phyloP scores from a whole-genome alignment of 2,329 filamentous ascomycete species.

The Hymenoscyphus occultus region DNA sequence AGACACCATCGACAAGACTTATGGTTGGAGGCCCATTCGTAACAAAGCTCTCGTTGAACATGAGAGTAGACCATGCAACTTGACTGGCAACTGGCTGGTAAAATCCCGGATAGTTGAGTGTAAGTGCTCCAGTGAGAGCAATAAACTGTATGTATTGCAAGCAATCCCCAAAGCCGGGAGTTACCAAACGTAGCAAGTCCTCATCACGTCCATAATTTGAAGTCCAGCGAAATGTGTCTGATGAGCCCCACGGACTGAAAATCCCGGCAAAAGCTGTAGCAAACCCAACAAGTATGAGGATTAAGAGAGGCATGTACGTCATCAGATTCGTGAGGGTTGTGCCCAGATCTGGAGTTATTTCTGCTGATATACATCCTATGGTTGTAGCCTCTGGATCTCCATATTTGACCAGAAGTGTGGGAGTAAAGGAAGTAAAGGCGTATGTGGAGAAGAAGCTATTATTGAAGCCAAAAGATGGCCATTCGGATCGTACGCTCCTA shows the following conservation, averaged over 20 bases:
- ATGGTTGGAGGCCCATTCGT: conserved; percentile 62
- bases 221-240: conserved; percentile 91
- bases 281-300: conserved; percentile 75
- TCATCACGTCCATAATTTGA: conserved; percentile 95
- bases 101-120: conserved; percentile 86
- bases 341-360: conserved; percentile 80
- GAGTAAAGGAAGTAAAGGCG: conserved; percentile 76
- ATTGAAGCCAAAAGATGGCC: conserved; percentile 67
- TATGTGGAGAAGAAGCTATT: conserved; percentile 80
- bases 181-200: conserved; percentile 86
- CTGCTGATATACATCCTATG: conserved; percentile 78
- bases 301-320: conserved; percentile 71
- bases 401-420: conserved; percentile 71
- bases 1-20: conserved; percentile 80
- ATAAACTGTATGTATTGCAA: conserved; percentile 96
- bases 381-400: conserved; percentile 62
- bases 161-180: conserved; percentile 94
- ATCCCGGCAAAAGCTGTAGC: conserved; percentile 83
- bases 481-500: conserved; percentile 8
- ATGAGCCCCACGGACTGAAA: conserved; percentile 90
- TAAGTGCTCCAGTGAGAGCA: conserved; percentile 81
- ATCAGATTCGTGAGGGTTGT: conserved; percentile 63
- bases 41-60: conserved; percentile 92
- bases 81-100: conserved; percentile 90
- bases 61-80: conserved; percentile 80